phyloP scores from a whole-genome alignment of 2,329 filamentous ascomycete species.

The Penicillium crustosum region DNA sequence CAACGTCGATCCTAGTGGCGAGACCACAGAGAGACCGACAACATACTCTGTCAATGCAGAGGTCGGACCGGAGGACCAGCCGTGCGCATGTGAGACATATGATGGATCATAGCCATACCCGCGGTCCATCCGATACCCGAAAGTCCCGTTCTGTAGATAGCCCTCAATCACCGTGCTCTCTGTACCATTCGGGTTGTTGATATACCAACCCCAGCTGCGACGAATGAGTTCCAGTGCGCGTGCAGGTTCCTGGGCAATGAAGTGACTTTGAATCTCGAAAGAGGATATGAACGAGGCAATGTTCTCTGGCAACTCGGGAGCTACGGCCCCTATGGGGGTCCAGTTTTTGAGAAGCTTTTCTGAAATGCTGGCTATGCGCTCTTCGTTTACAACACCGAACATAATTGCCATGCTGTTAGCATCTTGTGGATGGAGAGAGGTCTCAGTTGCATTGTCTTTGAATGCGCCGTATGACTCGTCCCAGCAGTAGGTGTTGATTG shows the following conservation, averaged over 20 bases:
- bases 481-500: conserved; percentile 53
- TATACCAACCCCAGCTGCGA: conserved; percentile 61
- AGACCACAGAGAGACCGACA: conserved; percentile 46
- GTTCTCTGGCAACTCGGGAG: conserved; percentile 58
- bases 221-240: conserved; percentile 59
- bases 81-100: conserved; percentile 46
- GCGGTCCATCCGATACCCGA: conserved; percentile 55
- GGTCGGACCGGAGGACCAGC: conserved; percentile 47
- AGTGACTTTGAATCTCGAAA: conserved; percentile 60
- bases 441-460: conserved; percentile 54
- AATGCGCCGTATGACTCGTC: conserved; percentile 52
- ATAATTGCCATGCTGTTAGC: conserved; percentile 58
- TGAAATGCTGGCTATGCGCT: conserved; percentile 45
- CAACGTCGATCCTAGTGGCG: conserved; percentile 45
- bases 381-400: conserved; percentile 46
- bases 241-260: conserved; percentile 48
- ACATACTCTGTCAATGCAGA: conserved; percentile 47
- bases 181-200: conserved; percentile 58
- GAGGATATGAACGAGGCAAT: conserved; percentile 60
- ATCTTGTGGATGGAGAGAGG: conserved; percentile 59
- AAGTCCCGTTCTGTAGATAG: conserved; percentile 57
- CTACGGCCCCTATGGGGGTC: conserved; percentile 56
- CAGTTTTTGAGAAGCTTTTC: conserved; percentile 52
- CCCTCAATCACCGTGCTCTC: conserved; percentile 61
- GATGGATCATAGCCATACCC: conserved; percentile 54